These are phyloP conservation scores for Xylaria flabelliformis DNA, from an alignment of 495 filamentous ascomycete genomes.

Conservation along the genomic window DNA sequence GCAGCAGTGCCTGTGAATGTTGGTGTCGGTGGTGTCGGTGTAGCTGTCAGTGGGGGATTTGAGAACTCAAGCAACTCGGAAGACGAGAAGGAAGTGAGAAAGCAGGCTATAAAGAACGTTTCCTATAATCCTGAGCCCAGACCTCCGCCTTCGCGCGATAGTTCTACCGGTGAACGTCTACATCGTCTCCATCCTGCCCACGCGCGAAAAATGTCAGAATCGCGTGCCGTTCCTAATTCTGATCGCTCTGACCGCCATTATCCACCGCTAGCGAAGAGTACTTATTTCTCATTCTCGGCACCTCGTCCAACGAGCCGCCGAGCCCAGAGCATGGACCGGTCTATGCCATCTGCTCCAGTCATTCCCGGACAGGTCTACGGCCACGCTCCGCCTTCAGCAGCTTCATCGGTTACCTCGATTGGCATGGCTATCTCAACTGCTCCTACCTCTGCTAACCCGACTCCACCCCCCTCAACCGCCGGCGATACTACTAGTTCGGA, in stretches of 20 bases:
- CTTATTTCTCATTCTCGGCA: constrained; percentile 40
- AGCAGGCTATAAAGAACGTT: constrained; percentile 22
- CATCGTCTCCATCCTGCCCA: constrained; percentile 29
- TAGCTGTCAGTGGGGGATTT: constrained; percentile 25
- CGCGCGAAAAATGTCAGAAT: constrained; percentile 30
- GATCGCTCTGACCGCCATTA: constrained; percentile 36
- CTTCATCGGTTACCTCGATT: constrained; percentile 35
- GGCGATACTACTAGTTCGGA: constrained; percentile 10
- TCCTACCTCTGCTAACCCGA: constrained; percentile 23
- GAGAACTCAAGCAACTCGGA: constrained; percentile 28
- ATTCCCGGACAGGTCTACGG: constrained; percentile 19
- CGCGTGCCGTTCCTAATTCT: constrained; percentile 18
- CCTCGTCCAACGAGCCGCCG: constrained; percentile 35
- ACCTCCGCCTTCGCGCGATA: constrained; percentile 23
- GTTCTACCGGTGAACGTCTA: constrained; percentile 24
- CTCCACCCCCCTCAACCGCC: background rate
- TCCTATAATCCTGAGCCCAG: constrained; percentile 21
- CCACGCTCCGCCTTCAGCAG: constrained; percentile 28
- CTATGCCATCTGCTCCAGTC: constrained; percentile 17
- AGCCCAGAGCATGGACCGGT: constrained; percentile 13
- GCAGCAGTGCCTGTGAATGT: constrained; percentile 29
- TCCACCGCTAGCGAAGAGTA: constrained; percentile 37
- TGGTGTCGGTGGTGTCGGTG: constrained; percentile 9
- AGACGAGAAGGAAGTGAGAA: constrained; percentile 31
- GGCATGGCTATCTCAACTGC: constrained; percentile 37